Conservation (phyloP, 768 basidiomycete genomes). For the Hypholoma sublateritium region DNA sequence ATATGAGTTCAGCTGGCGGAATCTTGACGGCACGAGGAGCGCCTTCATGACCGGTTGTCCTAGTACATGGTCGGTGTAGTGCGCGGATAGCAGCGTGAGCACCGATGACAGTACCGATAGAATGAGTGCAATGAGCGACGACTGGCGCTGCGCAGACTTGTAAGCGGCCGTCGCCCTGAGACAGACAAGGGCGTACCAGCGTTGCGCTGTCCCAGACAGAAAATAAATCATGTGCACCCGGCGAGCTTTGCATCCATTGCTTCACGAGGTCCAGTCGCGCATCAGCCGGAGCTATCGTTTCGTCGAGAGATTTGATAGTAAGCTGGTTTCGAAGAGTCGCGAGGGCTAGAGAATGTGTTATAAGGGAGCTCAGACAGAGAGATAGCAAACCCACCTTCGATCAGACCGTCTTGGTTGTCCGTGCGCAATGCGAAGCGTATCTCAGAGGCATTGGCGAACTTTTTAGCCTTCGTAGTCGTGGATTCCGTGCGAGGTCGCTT, state of each 20-base stretch:
- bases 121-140: constrained; percentile 40
- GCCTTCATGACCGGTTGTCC: constrained; percentile 64
- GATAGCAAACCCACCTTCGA: constrained; percentile 25
- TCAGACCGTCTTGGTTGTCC: constrained; percentile 31
- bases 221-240: constrained; percentile 63
- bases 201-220: constrained; percentile 55
- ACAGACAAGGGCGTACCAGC: constrained; percentile 38
- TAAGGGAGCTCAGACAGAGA: constrained; percentile 1
- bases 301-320: constrained; percentile 49
- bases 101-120: constrained; percentile 57
- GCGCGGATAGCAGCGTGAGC: constrained; percentile 62
- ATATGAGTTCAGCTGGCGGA: constrained; percentile 60
- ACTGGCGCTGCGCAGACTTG: constrained; percentile 38
- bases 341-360: constrained; percentile 34
- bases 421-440: constrained; percentile 31
- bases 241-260: constrained; percentile 58
- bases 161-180: neutral
- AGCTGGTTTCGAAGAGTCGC: constrained; percentile 64
- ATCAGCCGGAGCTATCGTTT: constrained; percentile 51
- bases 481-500: constrained; percentile 18
- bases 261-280: constrained; percentile 57
- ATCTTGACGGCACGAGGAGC: constrained; percentile 55
- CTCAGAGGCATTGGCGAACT: constrained; percentile 29
- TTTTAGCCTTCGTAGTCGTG: constrained; percentile 8
- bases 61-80: constrained; percentile 64